Evolutionary conservation across 2,329 filamentous ascomycete genomes (phyloP).

Genomic region (Sporothrix pseudoabietina): DNA sequence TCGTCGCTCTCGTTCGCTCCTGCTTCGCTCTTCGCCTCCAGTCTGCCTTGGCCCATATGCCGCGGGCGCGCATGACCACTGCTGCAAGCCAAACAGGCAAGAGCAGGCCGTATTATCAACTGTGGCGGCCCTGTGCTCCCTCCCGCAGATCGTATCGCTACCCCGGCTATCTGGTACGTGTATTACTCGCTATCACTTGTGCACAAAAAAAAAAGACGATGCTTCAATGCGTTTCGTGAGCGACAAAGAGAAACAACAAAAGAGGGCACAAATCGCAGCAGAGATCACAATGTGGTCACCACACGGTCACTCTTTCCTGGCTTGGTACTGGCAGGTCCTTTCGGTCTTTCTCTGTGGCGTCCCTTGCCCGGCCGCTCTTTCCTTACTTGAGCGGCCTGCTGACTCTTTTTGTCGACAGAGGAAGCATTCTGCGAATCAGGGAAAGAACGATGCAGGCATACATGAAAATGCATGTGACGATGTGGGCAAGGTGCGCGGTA

Average conservation of each 20-base stretch:
- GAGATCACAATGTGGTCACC: not conserved
- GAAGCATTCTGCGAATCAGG: not conserved
- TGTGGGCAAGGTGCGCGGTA: not conserved
- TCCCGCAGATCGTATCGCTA: conserved; percentile 8
- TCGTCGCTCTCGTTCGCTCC: not conserved
- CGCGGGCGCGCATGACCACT: conserved; percentile 27
- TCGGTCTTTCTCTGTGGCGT: conserved; percentile 1
- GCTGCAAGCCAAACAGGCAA: not conserved
- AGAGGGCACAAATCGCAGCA: not conserved
- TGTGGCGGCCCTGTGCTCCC: conserved; percentile 8
- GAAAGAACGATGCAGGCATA: conserved; percentile 3
- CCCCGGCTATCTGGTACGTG: not conserved
- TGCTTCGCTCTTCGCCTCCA: conserved; percentile 12
- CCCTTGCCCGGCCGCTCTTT: conserved; percentile 1
- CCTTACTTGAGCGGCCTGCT: conserved; percentile 8
- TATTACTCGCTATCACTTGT: conserved; percentile 8
- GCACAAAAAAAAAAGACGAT: not conserved
- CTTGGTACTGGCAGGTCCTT: not conserved
- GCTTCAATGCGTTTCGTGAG: not conserved
- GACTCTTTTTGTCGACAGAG: not conserved
- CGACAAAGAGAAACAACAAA: not conserved
- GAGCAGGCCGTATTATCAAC: not conserved
- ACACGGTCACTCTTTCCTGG: conserved; percentile 7
- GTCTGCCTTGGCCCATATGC: conserved; percentile 31
- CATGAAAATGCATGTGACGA: not conserved